Conservation (phyloP, 441 rosid genomes). For the Populus trichocarpa region DNA sequence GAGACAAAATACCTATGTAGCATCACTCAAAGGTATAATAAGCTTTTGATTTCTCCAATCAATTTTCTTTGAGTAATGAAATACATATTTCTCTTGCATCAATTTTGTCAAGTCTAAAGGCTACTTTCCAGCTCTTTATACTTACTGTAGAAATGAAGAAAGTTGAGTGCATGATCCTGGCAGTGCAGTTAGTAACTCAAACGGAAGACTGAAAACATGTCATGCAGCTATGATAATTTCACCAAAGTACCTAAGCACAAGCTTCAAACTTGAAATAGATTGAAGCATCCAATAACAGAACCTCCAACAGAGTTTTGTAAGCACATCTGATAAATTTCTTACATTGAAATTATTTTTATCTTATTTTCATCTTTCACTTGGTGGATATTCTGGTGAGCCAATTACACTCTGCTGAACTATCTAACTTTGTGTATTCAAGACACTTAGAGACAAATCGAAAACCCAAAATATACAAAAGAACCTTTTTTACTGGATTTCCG, state of each 20-base stretch:
- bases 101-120: conserved; percentile 1
- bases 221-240: background rate
- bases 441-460: background rate
- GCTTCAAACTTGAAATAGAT: background rate
- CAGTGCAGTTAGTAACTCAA: background rate
- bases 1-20: conserved; percentile 9
- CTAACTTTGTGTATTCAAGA: background rate
- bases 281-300: background rate
- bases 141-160: background rate
- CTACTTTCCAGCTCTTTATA: background rate
- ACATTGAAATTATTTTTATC: too few relatives aligned
- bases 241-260: background rate
- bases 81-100: too few relatives aligned
- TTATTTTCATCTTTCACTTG: too few relatives aligned
- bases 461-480: background rate
- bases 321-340: background rate
- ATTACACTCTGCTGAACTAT: background rate
- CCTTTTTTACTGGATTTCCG: background rate
- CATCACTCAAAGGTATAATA: conserved; percentile 3
- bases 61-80: background rate
- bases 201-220: background rate
- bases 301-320: background rate
- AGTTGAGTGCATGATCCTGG: background rate
- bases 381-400: background rate
- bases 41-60: conserved; percentile 1